A percentile compares a stretch with the other conserved stretches of the same genome.
Evolutionary conservation across 2,329 filamentous ascomycete genomes (phyloP).

Genomic region (Venturiaceae sp.): DNA sequence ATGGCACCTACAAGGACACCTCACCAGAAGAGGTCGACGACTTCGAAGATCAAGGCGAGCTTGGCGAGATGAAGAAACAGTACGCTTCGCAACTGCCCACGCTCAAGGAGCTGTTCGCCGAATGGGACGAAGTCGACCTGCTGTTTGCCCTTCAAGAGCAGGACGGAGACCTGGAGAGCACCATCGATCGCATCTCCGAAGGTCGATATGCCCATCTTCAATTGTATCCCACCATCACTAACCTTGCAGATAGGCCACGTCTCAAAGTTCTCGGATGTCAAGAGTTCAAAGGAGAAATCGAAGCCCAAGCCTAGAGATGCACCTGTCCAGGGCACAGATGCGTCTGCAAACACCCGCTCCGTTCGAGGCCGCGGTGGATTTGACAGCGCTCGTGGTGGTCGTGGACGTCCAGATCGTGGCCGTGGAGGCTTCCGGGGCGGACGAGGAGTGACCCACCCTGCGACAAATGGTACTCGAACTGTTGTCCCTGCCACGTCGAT

Average conservation of each 20-base stretch:
- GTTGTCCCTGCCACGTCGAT: constrained; percentile 41
- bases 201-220: constrained; percentile 40
- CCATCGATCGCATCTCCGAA: constrained; percentile 71
- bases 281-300: constrained; percentile 70
- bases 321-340: constrained; percentile 43
- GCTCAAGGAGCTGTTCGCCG: constrained; percentile 87
- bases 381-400: constrained; percentile 48
- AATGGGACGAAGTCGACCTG: constrained; percentile 93
- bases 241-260: constrained; percentile 51
- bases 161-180: constrained; percentile 61
- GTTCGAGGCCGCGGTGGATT: constrained; percentile 49
- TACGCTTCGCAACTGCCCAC: constrained; percentile 69
- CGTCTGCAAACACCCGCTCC: constrained; percentile 17
- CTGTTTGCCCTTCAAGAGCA: constrained; percentile 88
- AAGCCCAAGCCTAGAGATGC: constrained; percentile 67
- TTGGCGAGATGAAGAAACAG: constrained; percentile 85
- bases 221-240: constrained; percentile 6
- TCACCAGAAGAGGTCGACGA: constrained; percentile 48
- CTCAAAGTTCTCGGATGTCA: constrained; percentile 77
- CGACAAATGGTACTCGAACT: constrained; percentile 52
- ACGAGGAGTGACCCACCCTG: constrained; percentile 49
- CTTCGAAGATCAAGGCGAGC: constrained; percentile 63
- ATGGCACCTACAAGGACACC: constrained; percentile 48
- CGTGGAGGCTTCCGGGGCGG: constrained; percentile 42
- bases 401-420: constrained; percentile 51